Evolutionary conservation across 495 filamentous ascomycete species (phyloP), one percentile per base, ranked within the genome.

Genomic region (Podospora bellae-mahoneyi): DNA sequence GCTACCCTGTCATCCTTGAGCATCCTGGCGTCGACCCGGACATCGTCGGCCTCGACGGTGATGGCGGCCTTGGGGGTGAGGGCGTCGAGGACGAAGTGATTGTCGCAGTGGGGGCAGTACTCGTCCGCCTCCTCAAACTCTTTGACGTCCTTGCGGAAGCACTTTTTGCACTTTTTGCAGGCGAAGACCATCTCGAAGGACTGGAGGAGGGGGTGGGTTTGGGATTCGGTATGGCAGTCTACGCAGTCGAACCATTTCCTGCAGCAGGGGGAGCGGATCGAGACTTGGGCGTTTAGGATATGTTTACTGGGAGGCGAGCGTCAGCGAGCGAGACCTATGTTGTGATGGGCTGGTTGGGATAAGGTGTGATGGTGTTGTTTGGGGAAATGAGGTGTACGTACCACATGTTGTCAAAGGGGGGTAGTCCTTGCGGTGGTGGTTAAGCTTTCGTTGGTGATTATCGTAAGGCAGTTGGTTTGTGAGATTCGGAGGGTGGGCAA

Each of bases 71-170:
- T 91, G 10, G 95, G 91, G 23, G 89, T 91, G 66, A 90, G 75
- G 27, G 95, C 95, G 19, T 97, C 94, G 67, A 98, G 80, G 26
- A 98, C 90, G 75, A 93, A 99, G 79, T 98, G 95, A 78, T 99
- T 99, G 78, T 99, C 95, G 83, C 95, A 99, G 81, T 97, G 91
- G n/a, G 95, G 96, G 81, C 95, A 98, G 82, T 96, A 98, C 79
- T 99, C 96, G 83, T 99, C 96, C 77, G 92, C 92, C 71, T 97
- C 96, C 73, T 99, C 95, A 75, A 97, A 97, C 76, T 97, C 91
- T 63, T 85, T 78, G 19, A 89, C 88, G 73, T 97, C 91, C 81
- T 98, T 99, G 60, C 95, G 90, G 84, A 99, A 99, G 78, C 89
- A 92, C 82, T 97, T 98, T 71, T 90, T 92, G 87, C 95, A 99